These are phyloP conservation scores for Starmerella etchellsii DNA, from an alignment of 805 yeast genomes.

Conservation along the genomic window DNA sequence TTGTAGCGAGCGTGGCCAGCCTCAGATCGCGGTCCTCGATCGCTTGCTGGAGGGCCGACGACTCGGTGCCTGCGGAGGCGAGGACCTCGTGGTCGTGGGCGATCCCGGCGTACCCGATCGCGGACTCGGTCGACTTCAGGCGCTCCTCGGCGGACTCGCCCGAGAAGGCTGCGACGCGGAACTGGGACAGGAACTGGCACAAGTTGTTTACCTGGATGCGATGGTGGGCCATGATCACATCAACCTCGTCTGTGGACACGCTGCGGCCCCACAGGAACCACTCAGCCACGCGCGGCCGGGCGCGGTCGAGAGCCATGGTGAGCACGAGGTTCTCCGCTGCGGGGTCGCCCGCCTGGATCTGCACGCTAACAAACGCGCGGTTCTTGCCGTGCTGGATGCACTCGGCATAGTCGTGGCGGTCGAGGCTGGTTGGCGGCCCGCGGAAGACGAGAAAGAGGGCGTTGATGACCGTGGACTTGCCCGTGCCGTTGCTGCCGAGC, in stretches of 20 bases:
- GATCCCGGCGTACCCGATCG: slow-evolving; percentile 45
- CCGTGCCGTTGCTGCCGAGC: slow-evolving; percentile 94
- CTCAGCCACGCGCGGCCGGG: slow-evolving; percentile 1
- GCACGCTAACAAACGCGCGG: slow-evolving; percentile 11
- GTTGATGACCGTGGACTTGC: slow-evolving; percentile 84
- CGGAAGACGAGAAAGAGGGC: slow-evolving; percentile 83
- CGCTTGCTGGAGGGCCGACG: slow-evolving; percentile 25
- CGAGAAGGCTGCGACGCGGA: slow-evolving; percentile 86
- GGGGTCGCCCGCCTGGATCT: slow-evolving; percentile 6
- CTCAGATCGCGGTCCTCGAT: slow-evolving; percentile 30
- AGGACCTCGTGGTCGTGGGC: slow-evolving; percentile 44
- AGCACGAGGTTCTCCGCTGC: slow-evolving; percentile 1
- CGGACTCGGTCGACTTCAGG: slow-evolving; percentile 64
- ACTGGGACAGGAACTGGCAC: slow-evolving; percentile 92
- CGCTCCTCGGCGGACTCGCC: slow-evolving; percentile 62
- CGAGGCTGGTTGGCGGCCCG: slow-evolving; percentile 36
- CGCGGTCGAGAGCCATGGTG: slow-evolving; percentile 1
- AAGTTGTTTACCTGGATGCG: slow-evolving; percentile 82
- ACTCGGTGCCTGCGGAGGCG: neutral
- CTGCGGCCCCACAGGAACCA: slow-evolving; percentile 18
- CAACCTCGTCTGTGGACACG: slow-evolving; percentile 28
- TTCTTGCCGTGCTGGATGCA: slow-evolving; percentile 15
- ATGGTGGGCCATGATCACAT: slow-evolving; percentile 43
- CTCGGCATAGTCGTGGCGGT: slow-evolving; percentile 31
- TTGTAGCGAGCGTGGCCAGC: slow-evolving; percentile 2